phyloP scores from a whole-genome alignment of 1,139 yeast species.

The Suhomyces guaymorum region DNA sequence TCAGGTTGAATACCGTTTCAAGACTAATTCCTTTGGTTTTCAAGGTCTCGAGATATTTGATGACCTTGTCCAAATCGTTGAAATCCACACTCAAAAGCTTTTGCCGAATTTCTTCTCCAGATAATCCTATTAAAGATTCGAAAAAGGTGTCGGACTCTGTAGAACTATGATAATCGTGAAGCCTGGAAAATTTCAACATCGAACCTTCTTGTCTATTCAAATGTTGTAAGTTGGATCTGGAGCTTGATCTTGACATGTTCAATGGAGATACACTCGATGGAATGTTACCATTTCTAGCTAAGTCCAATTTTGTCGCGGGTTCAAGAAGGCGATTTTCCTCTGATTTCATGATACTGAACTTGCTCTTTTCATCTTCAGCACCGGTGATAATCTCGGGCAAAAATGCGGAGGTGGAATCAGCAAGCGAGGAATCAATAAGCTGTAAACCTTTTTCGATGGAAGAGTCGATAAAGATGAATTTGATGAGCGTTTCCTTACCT shows the following conservation, averaged over 20 bases:
- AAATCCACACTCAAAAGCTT: constrained; percentile 47
- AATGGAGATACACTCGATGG: constrained; percentile 27
- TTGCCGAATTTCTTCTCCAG: constrained; percentile 57
- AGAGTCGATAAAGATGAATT: constrained; percentile 68
- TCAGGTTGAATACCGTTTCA: constrained; percentile 47
- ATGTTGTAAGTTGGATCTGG: constrained; percentile 37
- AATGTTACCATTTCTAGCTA: constrained; percentile 12
- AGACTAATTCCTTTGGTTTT: constrained; percentile 54
- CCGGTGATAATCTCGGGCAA: constrained; percentile 4
- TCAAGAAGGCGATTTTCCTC: neutral
- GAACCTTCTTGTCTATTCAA: constrained; percentile 47
- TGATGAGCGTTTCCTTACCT: constrained; percentile 71
- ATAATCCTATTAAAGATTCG: constrained; percentile 27
- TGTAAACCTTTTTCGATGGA: constrained; percentile 66
- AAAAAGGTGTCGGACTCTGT: constrained; percentile 16
- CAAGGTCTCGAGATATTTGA: constrained; percentile 49
- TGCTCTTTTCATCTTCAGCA: constrained; percentile 24
- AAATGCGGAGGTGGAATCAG: constrained; percentile 17
- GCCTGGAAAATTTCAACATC: constrained; percentile 35
- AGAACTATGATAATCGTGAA: constrained; percentile 28
- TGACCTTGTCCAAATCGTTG: constrained; percentile 54
- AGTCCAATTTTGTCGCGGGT: constrained; percentile 1
- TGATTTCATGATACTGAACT: constrained; percentile 9
- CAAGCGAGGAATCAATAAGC: constrained; percentile 45
- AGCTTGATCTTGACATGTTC: constrained; percentile 35